Base-by-base conservation (phyloP, 2,329 filamentous ascomycete genomes). In the Chrysoporthe puriensis region DNA sequence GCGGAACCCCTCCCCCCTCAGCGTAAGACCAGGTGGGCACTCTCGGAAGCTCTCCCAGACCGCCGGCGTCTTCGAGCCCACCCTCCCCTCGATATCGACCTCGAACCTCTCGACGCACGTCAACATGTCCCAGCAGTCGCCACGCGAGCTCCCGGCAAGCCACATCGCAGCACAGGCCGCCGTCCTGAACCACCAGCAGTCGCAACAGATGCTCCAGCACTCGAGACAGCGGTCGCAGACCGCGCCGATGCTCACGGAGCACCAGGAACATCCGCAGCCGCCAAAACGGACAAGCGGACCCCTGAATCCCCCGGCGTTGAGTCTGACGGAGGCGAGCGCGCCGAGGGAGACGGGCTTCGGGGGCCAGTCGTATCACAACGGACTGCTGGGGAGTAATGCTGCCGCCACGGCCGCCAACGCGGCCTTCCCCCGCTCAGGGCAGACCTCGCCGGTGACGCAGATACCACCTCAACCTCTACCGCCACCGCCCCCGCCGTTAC, bases 91-190 rank as follows among this genome's bases (percentile, higher is more conserved):
- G 2, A 86, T 86, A 58, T 84, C 80, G 73, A 81, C 79, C 2
- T 87, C 86, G 71, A 88, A 85, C 75, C 79, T 86, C 64, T 62
- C 68, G 4, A 83, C 82, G 36, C 82, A 86, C 52, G 75, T 84
- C 68, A 78, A 80, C 76, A 79, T 84, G 77, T 79, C 80, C 66
- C 79, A 82, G 64, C 75, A 77, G 74, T 88, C 78, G 78, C 79
- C 79, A 56, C 75, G 76, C 48, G 77, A 82, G 36, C 78, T 87
- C 70, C 84, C 85, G 1, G 88, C 91, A n/a, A 93, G 91, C 77
- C 90, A 93, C 77, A 93, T 94, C 71, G 92, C 92, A 50, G 91
- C 91, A 21, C 91, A 94, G 78, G 89, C 91, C 11, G 92, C 92
- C 66, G 88, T 91, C 74, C 88, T 92, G 81, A 86, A 87, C 44